Base-by-base conservation (phyloP, 257 asterid species). In the Salvia miltiorrhiza region DNA sequence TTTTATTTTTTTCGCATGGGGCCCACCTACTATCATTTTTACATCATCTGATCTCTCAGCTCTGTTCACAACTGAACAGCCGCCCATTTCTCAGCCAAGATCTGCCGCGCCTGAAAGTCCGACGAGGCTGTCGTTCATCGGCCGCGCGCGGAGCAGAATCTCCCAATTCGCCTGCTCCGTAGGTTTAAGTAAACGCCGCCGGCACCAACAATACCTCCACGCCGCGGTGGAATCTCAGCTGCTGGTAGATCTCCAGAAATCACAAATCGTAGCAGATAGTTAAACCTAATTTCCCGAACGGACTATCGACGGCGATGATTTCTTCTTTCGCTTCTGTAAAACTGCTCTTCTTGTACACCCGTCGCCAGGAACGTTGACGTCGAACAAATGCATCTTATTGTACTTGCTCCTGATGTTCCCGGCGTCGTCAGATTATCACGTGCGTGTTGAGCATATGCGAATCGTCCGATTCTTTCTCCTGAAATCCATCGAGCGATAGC, bases 141-240 rank as follows among this genome's bases (percentile, higher is more conserved):
- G n/a, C 70, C 97, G 93, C 19, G 96, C 97, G 17, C 96, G 96
- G 21, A 93, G 96, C 80, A 93, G 88, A 63, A 88, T 69, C 82
- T 90, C 98, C 98, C 97, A 90, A 69, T 93, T 97, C 23, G 98
- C 97, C 74, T 73, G 81, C 71, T 97, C 98, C 5, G 98, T 90
- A 62, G 86, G 92, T 39, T 49, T 78, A n/a, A 4, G 98, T 90
- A 74, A 93, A 93, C 78, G 98, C 98, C 37, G 97, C 75, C 68
- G 98, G 98, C 41, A 88, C 92, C 86, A 93, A 56, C 73, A 90
- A 69, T 37, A 93, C 95, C 92, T 93, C 84, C 44, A 89, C 95
- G 62, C 81, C 82, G 62, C 77, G 92, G 73, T 79, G 82, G 81
- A 93, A 93, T 67, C 98, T 84, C 62, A 93, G 82, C 75, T 79